A percentile compares a stretch with the other conserved stretches of the same genome.
phyloP scores from a whole-genome alignment of 768 basidiomycete genomes.

The Suillus subalutaceus region DNA sequence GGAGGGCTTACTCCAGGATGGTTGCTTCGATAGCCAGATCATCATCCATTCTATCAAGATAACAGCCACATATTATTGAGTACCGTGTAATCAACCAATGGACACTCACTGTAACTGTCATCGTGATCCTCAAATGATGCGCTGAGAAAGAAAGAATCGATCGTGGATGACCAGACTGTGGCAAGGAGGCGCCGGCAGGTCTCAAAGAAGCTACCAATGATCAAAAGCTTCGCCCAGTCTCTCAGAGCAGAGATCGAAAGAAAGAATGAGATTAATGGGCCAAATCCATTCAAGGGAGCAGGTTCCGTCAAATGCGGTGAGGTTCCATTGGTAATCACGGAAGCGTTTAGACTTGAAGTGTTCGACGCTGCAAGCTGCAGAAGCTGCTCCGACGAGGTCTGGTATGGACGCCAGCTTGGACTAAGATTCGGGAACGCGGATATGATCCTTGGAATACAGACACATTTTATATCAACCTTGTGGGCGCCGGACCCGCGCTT shows the following conservation, averaged over 20 bases:
- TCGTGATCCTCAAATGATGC: constrained; percentile 64
- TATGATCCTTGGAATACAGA: background rate
- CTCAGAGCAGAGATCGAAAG: constrained; percentile 56
- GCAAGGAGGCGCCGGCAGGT: constrained; percentile 51
- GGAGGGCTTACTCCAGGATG: constrained; percentile 54
- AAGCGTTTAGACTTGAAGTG: constrained; percentile 13
- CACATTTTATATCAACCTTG: constrained; percentile 16
- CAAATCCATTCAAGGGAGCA: constrained; percentile 17
- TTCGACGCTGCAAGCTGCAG: constrained; percentile 23
- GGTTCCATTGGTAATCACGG: constrained; percentile 19
- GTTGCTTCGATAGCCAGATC: constrained; percentile 65
- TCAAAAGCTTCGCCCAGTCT: constrained; percentile 67
- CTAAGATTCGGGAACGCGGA: background rate
- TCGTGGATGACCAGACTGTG: constrained; percentile 44
- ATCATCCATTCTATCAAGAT: constrained; percentile 63
- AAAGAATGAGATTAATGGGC: constrained; percentile 40
- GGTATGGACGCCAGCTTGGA: constrained; percentile 29
- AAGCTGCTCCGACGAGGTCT: constrained; percentile 34
- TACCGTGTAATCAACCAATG: background rate
- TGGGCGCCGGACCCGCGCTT: background rate
- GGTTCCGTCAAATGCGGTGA: constrained; percentile 11
- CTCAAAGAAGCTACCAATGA: constrained; percentile 66
- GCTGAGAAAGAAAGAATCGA: constrained; percentile 62
- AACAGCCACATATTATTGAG: constrained; percentile 4
- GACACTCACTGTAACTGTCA: constrained; percentile 51